These are phyloP conservation scores for Xylariaceae sp. DNA, from an alignment of 2,329 filamentous ascomycete species.

Conservation along the genomic window DNA sequence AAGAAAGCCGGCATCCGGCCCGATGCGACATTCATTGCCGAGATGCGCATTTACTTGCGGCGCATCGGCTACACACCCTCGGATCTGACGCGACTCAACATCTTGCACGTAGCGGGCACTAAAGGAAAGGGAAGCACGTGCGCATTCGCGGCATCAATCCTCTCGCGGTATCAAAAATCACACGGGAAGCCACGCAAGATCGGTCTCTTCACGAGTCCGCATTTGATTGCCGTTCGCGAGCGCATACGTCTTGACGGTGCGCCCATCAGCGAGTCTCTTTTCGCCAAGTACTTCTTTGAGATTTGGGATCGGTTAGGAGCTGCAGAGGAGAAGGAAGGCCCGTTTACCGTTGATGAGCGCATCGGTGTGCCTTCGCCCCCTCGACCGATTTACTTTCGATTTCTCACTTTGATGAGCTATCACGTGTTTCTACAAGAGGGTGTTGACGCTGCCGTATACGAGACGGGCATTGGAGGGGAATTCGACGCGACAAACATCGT, in stretches of 20 bases:
- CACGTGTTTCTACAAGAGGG: conserved; percentile 62
- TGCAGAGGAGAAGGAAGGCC: background rate
- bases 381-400: conserved; percentile 57
- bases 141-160: conserved; percentile 61
- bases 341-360: conserved; percentile 14
- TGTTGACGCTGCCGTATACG: conserved; percentile 60
- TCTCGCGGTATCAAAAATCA: conserved; percentile 45
- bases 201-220: conserved; percentile 66
- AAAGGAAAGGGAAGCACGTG: conserved; percentile 74
- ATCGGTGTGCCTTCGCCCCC: conserved; percentile 31
- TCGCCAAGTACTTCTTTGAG: conserved; percentile 64
- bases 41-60: conserved; percentile 74
- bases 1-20: conserved; percentile 68
- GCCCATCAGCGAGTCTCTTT: conserved; percentile 55
- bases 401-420: conserved; percentile 62
- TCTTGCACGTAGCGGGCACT: conserved; percentile 70
- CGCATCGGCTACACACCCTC: conserved; percentile 69
- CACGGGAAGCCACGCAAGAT: conserved; percentile 40
- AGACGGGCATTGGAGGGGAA: conserved; percentile 65
- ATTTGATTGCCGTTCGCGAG: conserved; percentile 64
- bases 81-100: conserved; percentile 58
- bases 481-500: conserved; percentile 68
- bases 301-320: conserved; percentile 56
- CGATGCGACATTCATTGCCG: conserved; percentile 65
- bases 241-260: conserved; percentile 59